Conservation (phyloP, 2,329 filamentous ascomycete species). For the Epichloe typhina region DNA sequence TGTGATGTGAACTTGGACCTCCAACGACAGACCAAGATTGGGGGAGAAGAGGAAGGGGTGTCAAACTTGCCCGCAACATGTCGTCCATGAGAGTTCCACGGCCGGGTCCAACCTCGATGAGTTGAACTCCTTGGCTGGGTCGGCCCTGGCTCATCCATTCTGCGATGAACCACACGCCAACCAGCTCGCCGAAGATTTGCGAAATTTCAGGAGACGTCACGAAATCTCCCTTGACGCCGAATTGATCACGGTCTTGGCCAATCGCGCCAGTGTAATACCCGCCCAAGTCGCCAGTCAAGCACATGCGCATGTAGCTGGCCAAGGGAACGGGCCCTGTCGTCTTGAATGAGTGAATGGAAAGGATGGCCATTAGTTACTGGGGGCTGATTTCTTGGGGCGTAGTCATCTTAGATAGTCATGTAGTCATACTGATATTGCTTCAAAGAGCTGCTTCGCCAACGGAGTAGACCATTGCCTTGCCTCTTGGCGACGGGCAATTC, state of each 20-base stretch:
- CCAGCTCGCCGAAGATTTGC: slow-evolving; percentile 87
- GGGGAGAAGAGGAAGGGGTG: background rate
- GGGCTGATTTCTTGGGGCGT: no score
- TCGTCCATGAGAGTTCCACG: slow-evolving; percentile 96
- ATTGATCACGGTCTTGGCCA: slow-evolving; percentile 62
- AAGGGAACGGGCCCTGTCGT: slow-evolving; percentile 82
- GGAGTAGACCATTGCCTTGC: slow-evolving; percentile 79
- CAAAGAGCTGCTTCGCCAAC: slow-evolving; percentile 71
- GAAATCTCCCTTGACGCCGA: slow-evolving; percentile 88
- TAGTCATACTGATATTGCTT: slow-evolving; percentile 63
- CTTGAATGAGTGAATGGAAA: slow-evolving; percentile 12
- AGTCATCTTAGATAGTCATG: background rate
- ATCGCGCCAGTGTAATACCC: slow-evolving; percentile 84
- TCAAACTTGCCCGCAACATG: slow-evolving; percentile 60
- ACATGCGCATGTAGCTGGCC: slow-evolving; percentile 97
- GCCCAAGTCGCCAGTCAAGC: slow-evolving; percentile 76
- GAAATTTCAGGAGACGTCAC: slow-evolving; percentile 96
- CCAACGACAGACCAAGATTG: background rate
- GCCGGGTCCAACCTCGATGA: slow-evolving; percentile 90
- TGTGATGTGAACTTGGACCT: no score
- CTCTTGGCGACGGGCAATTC: slow-evolving; percentile 7
- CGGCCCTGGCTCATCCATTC: slow-evolving; percentile 92
- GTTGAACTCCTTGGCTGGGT: slow-evolving; percentile 59
- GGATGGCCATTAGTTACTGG: background rate
- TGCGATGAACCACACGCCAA: slow-evolving; percentile 88